Base-by-base conservation (phyloP, 176 grass and related monocot species). In the Echinochloa phyllopogon region DNA sequence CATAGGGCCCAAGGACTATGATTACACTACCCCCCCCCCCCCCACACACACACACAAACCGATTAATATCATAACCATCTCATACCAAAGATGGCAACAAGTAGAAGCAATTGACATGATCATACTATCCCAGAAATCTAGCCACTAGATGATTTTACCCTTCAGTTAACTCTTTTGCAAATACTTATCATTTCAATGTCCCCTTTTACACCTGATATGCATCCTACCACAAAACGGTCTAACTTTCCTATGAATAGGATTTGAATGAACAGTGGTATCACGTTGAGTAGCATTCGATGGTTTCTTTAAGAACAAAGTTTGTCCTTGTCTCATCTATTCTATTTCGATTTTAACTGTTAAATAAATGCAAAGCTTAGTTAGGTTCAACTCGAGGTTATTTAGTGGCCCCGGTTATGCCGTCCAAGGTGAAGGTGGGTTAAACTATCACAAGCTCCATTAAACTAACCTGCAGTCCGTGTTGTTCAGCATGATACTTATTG, bases 401-500 rank as follows among this genome's bases (percentile, higher is more conserved):
- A 27, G 10, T 18, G 45, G 70, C 45, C 44, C 3, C 18, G 13
- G 44, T 15, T 40, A 27, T 72, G 23, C 69, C 50, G 6, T 24
- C 44, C 8, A 0, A 29, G 72, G 18, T 59, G 8, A 5, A 21
- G 14, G 10, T n/a, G 48, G 53, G 23, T 44, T 50, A 4, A 88
- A 29, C 52, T 73, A 71, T 2, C 40, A 72, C 39, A 86, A 52
- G 42, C 18, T 62, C 51, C 68, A 53, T 48, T 63, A 45, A 74
- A 74, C 75, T 65, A 89, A 96, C 97, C 97, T 99, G 97, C 64
- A 99, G 72, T n/a, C 94, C 97, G 88, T 92, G 84, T 23, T 94
- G 82, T 84, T 99, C 97, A 17, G 97, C 97, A 60, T 96, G 97
- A 86, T 99, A 99, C 59, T 96, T 99, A 59, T 99, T 99, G 87